Percentiles rank a stretch among this genome's conserved stretches.
phyloP scores from a whole-genome alignment of 441 rosid genomes.

The Gossypium davidsonii region DNA sequence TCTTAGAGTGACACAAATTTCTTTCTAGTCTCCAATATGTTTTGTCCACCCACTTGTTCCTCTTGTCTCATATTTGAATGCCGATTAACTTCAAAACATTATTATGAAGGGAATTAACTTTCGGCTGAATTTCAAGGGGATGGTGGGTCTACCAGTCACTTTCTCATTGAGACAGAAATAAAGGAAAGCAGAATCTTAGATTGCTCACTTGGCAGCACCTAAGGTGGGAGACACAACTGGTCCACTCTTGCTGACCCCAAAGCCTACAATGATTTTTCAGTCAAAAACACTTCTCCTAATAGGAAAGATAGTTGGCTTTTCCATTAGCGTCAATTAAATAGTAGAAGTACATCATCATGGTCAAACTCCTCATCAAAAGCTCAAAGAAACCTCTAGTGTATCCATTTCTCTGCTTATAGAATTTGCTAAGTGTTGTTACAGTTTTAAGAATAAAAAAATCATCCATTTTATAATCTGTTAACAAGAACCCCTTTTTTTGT shows the following conservation, averaged over 20 bases:
- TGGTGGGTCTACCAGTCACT: conserved; percentile 26
- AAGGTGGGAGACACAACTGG: conserved; percentile 54
- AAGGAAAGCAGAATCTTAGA: conserved; percentile 29
- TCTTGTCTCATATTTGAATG: conserved; percentile 18
- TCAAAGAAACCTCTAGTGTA: conserved; percentile 10
- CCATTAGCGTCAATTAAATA: conserved; percentile 13
- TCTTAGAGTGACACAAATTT: neutral
- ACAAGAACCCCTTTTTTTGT: neutral
- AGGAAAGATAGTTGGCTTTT: conserved; percentile 15
- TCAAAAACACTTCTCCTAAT: conserved; percentile 25
- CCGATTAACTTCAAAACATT: conserved; percentile 18
- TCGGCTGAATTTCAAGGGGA: conserved; percentile 19
- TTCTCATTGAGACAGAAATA: conserved; percentile 31
- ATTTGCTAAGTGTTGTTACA: neutral
- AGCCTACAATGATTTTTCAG: conserved; percentile 30
- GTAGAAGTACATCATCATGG: conserved; percentile 10
- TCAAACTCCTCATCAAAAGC: conserved; percentile 22
- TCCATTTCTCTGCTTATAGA: conserved; percentile 5
- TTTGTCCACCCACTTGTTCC: conserved; percentile 18
- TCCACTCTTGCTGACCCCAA: conserved; percentile 41
- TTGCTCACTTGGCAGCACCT: conserved; percentile 24
- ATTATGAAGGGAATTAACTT: conserved; percentile 30
- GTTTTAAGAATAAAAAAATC: neutral
- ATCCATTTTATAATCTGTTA: neutral
- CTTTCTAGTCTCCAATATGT: conserved; percentile 6